These are phyloP conservation scores for Mariannaea sp. DNA, from an alignment of 2,329 filamentous ascomycete species.

Conservation along the genomic window DNA sequence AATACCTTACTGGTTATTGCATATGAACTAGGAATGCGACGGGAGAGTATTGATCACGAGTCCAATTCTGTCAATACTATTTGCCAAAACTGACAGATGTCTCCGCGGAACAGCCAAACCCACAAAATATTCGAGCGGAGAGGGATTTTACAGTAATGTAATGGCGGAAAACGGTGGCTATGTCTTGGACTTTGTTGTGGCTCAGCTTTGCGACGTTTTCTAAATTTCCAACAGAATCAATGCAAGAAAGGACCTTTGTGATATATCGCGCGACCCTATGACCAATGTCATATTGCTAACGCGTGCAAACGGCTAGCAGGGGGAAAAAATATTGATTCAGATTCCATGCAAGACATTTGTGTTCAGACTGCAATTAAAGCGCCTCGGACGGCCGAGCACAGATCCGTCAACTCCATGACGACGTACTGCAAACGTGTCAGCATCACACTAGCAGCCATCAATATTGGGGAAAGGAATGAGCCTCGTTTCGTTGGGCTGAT, in stretches of 20 bases:
- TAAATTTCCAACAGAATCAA: slow-evolving; percentile 5
- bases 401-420: slow-evolving; percentile 5
- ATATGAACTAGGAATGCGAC: neutral
- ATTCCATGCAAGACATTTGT: too few relatives aligned
- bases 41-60: slow-evolving; percentile 1
- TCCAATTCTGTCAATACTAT: neutral
- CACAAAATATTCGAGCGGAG: neutral
- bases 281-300: slow-evolving; percentile 10
- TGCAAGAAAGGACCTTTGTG: too few relatives aligned
- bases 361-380: neutral
- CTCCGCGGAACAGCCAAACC: neutral
- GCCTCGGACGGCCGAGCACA: neutral
- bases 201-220: slow-evolving; percentile 4
- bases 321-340: neutral
- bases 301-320: neutral
- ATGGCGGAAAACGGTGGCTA: too few relatives aligned
- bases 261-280: neutral
- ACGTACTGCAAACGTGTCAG: slow-evolving; percentile 19
- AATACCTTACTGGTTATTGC: too few relatives aligned
- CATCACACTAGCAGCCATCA: too few relatives aligned
- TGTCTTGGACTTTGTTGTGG: too few relatives aligned
- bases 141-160: too few relatives aligned
- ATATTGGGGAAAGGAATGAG: too few relatives aligned
- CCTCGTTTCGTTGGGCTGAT: slow-evolving; percentile 10
- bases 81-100: neutral